phyloP scores from a whole-genome alignment of 2,329 filamentous ascomycete species.

The Boeremia lycopersici region DNA sequence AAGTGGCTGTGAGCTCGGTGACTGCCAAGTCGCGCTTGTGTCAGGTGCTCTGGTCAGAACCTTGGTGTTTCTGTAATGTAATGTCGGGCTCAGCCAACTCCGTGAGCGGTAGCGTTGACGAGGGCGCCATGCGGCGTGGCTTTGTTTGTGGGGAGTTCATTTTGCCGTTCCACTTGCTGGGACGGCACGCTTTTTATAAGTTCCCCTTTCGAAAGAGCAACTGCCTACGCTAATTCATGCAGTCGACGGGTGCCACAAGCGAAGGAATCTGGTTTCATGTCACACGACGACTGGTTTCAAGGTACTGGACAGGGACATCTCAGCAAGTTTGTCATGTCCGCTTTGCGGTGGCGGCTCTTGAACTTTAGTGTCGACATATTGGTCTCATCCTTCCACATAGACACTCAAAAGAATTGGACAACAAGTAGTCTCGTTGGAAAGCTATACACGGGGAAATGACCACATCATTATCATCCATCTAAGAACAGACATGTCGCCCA shows the following conservation, averaged over 20 bases:
- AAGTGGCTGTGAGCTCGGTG: background rate
- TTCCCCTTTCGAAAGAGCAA: constrained; percentile 27
- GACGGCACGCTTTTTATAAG: constrained; percentile 49
- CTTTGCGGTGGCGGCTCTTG: background rate
- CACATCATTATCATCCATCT: too few relatives aligned
- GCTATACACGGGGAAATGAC: too few relatives aligned
- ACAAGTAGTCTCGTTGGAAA: too few relatives aligned
- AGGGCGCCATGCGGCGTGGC: constrained; percentile 25
- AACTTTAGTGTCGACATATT: too few relatives aligned
- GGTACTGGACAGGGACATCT: background rate
- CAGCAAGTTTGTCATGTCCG: background rate
- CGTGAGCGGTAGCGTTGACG: constrained; percentile 18
- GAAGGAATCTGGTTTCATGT: too few relatives aligned
- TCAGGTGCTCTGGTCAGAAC: constrained; percentile 27
- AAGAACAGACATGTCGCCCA: too few relatives aligned
- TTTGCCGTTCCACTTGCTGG: constrained; percentile 36
- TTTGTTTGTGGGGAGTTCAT: constrained; percentile 21
- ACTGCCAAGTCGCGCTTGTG: background rate
- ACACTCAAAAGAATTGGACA: too few relatives aligned
- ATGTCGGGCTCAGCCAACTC: constrained; percentile 1
- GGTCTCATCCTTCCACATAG: too few relatives aligned
- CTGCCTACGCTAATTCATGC: constrained; percentile 33
- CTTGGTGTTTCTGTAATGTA: constrained; percentile 13
- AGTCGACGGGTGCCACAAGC: background rate
- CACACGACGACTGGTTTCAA: background rate